Base-by-base conservation (phyloP, 2,329 filamentous ascomycete genomes). In the Alternaria arbusti region DNA sequence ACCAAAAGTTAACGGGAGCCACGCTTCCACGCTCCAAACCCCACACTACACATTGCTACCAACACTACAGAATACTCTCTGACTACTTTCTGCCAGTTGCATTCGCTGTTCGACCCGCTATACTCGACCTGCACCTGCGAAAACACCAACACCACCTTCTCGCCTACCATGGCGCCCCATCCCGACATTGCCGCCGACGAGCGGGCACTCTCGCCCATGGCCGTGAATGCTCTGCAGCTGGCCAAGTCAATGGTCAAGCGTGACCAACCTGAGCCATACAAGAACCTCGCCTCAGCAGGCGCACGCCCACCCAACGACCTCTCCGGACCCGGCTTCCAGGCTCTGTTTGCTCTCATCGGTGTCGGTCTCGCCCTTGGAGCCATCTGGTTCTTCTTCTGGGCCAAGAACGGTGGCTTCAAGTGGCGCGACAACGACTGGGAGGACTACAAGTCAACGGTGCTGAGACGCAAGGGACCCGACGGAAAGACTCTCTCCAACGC, bases 361-460 rank as follows among this genome's bases (percentile, higher is more conserved):
- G 89, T 89, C 1, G 88, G 83, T 30, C 91, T 98, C 76, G 91
- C 96, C 23, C 63, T 92, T 4, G 87, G 85, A 0, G 88, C 86
- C 23, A 93, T 98, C 76, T 99, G 96, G 94, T 97, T 99, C 86
- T 98, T 99, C 87, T 97, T 81, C 72, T 96, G 93, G 91, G 95
- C 95, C 61, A 95, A 92, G 82, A 97, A 98, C 73, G 96, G 96
- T 65, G 96, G 96, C 13, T 97, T 98, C 83, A 84, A 91, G 67
- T 98, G 94, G 86, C 87, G 87, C 84, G 56, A 96, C 67, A 86
- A 88, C 36, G 96, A 99, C 81, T 99, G 96, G 95, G 95, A 98
- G 6, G 96, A 99, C 76, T 99, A 99, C 88, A 98, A 98, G 80
- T 91, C 91, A 1, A 97, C 95, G 0, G 96, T 99, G 2, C 82